Evolutionary conservation across 495 filamentous ascomycete genomes (phyloP).

Genomic region (Hapsidospora chrysogenum): DNA sequence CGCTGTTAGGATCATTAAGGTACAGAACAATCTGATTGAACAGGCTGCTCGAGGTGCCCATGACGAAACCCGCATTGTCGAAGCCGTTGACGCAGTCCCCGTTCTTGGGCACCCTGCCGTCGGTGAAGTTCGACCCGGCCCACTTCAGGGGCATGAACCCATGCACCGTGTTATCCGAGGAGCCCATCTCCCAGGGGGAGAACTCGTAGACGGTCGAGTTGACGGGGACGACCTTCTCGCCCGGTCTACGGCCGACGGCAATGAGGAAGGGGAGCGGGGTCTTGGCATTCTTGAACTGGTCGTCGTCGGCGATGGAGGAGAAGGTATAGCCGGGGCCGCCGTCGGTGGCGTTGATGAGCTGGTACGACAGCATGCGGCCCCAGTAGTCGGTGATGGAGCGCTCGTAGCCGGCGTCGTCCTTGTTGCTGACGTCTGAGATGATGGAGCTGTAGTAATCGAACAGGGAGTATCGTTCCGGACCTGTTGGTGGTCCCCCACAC

Average conservation of each 20-base stretch:
- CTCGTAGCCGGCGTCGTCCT: conserved; percentile 56
- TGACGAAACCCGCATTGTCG: conserved; percentile 72
- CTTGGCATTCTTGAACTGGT: conserved; percentile 49
- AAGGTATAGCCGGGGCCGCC: conserved; percentile 74
- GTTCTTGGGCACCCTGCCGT: conserved; percentile 38
- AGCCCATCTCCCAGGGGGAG: conserved; percentile 77
- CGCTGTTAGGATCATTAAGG: conserved; percentile 18
- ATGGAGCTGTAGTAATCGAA: conserved; percentile 55
- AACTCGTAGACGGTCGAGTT: conserved; percentile 80
- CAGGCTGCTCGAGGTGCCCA: conserved; percentile 80
- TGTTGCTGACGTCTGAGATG: conserved; percentile 40
- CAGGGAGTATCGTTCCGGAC: conserved; percentile 20
- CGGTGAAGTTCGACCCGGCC: conserved; percentile 64
- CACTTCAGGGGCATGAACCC: conserved; percentile 63
- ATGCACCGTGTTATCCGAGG: conserved; percentile 64
- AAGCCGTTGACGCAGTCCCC: conserved; percentile 61
- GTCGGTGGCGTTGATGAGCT: conserved; percentile 61
- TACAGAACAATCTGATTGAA: conserved; percentile 62
- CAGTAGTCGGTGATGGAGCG: conserved; percentile 79
- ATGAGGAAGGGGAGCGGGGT: conserved; percentile 75
- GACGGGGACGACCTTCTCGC: conserved; percentile 41
- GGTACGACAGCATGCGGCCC: conserved; percentile 63
- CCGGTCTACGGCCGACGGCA: conserved; percentile 54
- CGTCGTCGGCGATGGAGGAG: conserved; percentile 61
- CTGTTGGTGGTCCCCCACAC: too few species aligned